These are phyloP conservation scores for Rubia yunnanensis DNA, from an alignment of 257 asterid genomes.

Conservation along the genomic window DNA sequence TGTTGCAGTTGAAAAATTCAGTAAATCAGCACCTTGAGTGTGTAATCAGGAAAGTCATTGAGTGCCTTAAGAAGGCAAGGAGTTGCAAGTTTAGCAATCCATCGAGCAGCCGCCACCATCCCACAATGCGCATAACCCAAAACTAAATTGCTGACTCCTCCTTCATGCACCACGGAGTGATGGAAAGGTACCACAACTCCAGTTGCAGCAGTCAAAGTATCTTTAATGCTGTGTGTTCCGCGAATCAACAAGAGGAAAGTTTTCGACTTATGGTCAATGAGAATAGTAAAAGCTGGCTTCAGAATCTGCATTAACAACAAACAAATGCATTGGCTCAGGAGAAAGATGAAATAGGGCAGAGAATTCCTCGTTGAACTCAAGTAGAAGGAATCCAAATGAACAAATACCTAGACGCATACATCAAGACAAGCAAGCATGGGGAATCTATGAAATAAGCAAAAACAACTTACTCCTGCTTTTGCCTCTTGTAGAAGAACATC, in stretches of 20 bases:
- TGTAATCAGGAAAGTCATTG: constrained; percentile 53
- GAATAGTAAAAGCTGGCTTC: constrained; percentile 87
- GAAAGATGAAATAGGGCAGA: background rate
- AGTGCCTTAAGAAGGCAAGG: constrained; percentile 68
- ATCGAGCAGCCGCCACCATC: constrained; percentile 99
- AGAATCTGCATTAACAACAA: constrained; percentile 65
- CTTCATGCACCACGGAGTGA: constrained; percentile 80
- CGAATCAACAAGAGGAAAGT: constrained; percentile 71
- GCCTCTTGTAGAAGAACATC: constrained; percentile 96
- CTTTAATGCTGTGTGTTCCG: constrained; percentile 96
- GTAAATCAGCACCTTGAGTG: constrained; percentile 53
- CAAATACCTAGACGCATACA: background rate
- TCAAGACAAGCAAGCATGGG: background rate
- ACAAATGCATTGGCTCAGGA: background rate
- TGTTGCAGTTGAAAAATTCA: background rate
- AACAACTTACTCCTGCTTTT: constrained; percentile 86
- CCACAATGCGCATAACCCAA: constrained; percentile 99
- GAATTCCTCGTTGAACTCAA: background rate
- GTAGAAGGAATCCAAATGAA: background rate
- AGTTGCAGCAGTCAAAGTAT: constrained; percentile 93
- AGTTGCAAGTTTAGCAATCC: constrained; percentile 95
- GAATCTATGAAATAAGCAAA: background rate
- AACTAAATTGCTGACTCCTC: constrained; percentile 87
- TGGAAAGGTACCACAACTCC: constrained; percentile 99
- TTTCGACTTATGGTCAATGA: constrained; percentile 62